Evolutionary conservation across 768 basidiomycete species (phyloP).

Genomic region (Russula abietina): DNA sequence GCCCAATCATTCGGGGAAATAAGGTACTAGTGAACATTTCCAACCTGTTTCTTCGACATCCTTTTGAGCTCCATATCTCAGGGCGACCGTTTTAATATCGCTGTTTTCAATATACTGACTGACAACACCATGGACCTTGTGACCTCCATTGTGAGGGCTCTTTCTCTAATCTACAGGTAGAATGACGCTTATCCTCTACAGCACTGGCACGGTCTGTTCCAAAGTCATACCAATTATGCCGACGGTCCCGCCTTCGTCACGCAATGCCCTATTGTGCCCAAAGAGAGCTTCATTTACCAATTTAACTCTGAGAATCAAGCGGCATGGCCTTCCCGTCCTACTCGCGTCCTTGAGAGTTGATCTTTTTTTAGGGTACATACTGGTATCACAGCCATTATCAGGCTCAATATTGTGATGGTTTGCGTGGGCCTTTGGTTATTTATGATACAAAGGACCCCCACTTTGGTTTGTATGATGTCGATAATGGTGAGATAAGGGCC

Average conservation of each 20-base stretch:
- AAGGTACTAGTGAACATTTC: constrained; percentile 25
- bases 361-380: constrained; percentile 25
- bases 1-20: constrained; percentile 23
- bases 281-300: constrained; percentile 39
- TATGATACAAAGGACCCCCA: constrained; percentile 31
- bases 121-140: constrained; percentile 41
- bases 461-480: constrained; percentile 27
- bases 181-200: constrained; percentile 20
- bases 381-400: constrained; percentile 36
- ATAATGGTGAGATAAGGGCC: constrained; percentile 25
- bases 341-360: not conserved
- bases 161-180: not conserved
- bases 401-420: constrained; percentile 37
- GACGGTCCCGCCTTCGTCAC: constrained; percentile 40
- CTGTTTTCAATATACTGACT: constrained; percentile 39
- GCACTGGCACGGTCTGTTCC: constrained; percentile 53
- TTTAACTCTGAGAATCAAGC: constrained; percentile 33
- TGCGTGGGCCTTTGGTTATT: constrained; percentile 30
- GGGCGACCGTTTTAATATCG: constrained; percentile 37
- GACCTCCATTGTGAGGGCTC: constrained; percentile 41
- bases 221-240: constrained; percentile 37
- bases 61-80: constrained; percentile 27
- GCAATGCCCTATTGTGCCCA: constrained; percentile 43
- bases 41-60: too few species aligned
- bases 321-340: constrained; percentile 26